Evolutionary conservation across 176 grass and related monocot species (phyloP).

Genomic region (Oropetium thomaeum): DNA sequence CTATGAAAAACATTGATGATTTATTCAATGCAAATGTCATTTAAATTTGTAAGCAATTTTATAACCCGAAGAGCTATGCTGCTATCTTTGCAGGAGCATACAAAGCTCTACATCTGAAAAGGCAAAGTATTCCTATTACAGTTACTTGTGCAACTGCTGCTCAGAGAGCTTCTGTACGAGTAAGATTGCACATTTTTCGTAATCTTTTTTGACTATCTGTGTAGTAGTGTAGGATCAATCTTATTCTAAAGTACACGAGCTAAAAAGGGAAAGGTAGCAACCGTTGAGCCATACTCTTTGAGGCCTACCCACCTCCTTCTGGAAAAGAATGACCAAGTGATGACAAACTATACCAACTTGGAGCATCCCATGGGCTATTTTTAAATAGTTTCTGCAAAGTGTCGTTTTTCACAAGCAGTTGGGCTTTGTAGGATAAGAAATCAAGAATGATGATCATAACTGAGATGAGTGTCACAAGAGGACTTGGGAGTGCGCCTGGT

Average conservation of each 20-base stretch:
- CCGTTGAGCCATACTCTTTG: neutral
- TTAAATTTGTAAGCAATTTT: neutral
- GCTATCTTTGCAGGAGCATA: neutral
- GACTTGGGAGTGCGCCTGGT: too few species aligned
- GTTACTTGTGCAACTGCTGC: neutral
- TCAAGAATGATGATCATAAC: too few species aligned
- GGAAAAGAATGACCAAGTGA: conserved; percentile 25
- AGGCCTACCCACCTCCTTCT: conserved; percentile 12
- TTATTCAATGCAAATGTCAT: too few species aligned
- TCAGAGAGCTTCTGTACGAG: neutral
- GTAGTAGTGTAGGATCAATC: neutral
- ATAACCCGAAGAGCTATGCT: neutral
- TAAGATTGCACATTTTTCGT: conserved; percentile 2
- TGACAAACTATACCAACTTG: conserved; percentile 8
- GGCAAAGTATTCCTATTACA: neutral
- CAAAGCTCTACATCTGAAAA: conserved; percentile 2
- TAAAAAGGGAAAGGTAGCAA: neutral
- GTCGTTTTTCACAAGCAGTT: too few species aligned
- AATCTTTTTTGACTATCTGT: conserved; percentile 18
- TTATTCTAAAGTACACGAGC: neutral
- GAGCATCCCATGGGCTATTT: too few species aligned
- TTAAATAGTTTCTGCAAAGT: too few species aligned
- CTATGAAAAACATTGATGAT: neutral
- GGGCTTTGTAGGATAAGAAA: too few species aligned
- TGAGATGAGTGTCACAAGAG: too few species aligned